Base-by-base conservation (phyloP, 2,329 filamentous ascomycete species). In the Fusarium marasasianum region DNA sequence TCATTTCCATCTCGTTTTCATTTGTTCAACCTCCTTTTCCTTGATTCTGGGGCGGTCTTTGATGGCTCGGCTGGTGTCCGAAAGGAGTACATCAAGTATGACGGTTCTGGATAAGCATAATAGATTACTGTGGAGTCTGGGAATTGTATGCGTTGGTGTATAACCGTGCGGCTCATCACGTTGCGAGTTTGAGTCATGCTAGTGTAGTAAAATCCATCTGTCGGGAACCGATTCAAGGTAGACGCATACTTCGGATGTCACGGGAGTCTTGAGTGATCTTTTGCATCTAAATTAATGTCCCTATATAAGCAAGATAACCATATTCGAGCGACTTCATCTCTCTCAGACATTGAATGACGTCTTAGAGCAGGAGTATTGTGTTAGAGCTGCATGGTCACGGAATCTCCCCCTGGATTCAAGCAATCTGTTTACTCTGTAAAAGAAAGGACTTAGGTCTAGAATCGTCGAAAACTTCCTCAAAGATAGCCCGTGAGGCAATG, bases 141-240 rank as follows among this genome's bases (percentile, higher is more conserved):
- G 24, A 55, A 55, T 55, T 6, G 8, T 17, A 13, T 55, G 14
- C 15, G 14, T 55, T 55, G 51, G 51, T n/a, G 35, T 55, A 55
- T 55, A n/a, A 41, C 35, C 51, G 51, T 55, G 51, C 51, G 24
- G 51, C 51, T 55, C 20, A 41, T 41, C 24, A 55, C 14, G 15
- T 10, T 55, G 24, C 51, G 8, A n/a, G 3, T 9, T 41, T n/a
- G 35, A n/a, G 20, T 55, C 51, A 55, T 41, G 51, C 35, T 55
- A 55, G 35, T n/a, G 24, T 5, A n/a, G 22, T 40, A 6, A 18
- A 9, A 13, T 41, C 14, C 15, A n/a, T 29, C 8, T 40, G 13
- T 18, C 24, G 29, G 11, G 7, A 22, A 26, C 24, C 5, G 24
- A 8, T 38, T 8, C 14, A 26, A 12, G 13, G 18, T 40, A 22